Base-by-base conservation (phyloP, 257 asterid species). In the Fraxinus anomala region DNA sequence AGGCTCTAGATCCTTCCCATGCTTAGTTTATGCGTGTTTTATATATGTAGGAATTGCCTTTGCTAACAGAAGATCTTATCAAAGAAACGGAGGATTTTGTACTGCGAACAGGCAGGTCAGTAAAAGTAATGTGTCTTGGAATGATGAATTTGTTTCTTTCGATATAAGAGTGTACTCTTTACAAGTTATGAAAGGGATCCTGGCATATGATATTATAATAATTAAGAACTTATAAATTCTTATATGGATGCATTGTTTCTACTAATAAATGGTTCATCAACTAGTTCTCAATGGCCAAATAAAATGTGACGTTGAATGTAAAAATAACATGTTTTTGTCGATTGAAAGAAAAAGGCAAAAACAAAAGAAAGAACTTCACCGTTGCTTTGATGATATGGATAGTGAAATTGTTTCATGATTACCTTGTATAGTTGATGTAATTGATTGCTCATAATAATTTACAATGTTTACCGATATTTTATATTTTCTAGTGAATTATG, bases 21-120 rank as follows among this genome's bases (percentile, higher is more conserved):
- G 75, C 82, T 87, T 56, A 80, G 51, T 75, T 42, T 75, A 69
- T 76, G 80, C 72, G 36, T 76, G 11, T 4, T 56, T 56, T 56
- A 26, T 84, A 70, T 80, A 70, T 87, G 69, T 82, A 95, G 99
- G 98, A 95, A 84, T 92, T 89, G 1, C 99, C 99, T 83, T 73
- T 95, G 85, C 83, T 95, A 75, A 95, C 99, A 49, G 99, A 93
- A 89, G 99, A 95, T 85, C 88, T 93, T 77, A 89, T 95, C 74
- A 95, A 89, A 88, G 99, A 93, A 86, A 95, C 97, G 14, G 99
- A 93, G 87, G 99, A 95, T 86, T 92, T 95, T 81, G 98, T 95
- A 79, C 89, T 91, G 36, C 89, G 99, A 77, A 95, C 99, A 67
- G 97, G 99, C 81, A 95, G 98, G 99, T 95, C 76, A 85, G 93